Base-by-base conservation (phyloP, 1,284 basidiomycete genomes). In the Cystobasidiaceae sp. region DNA sequence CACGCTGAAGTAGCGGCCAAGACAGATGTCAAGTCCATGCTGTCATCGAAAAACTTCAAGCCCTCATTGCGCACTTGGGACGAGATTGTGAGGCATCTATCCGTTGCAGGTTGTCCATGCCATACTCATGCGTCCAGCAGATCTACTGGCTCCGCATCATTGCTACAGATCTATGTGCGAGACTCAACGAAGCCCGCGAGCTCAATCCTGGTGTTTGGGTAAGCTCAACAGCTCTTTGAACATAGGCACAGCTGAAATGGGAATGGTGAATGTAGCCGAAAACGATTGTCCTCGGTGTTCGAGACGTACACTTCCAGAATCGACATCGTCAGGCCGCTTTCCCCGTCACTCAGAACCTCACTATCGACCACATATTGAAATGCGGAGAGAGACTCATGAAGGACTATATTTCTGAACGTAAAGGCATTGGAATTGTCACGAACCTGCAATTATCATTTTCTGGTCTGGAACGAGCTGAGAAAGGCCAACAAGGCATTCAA, bases 31-130 rank as follows among this genome's bases (percentile, higher is more conserved):
- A 96, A 94, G 79, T 91, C 89, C 70, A 97, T 97, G 93, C 79
- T 92, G 54, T 90, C 91, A 0, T 87, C 89, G 11, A 97, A 97
- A 77, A 94, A 94, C 73, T 83, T 94, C 21, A 84, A 86, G 0
- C 84, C 85, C 23, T 83, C 86, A 1, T 85, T 96, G 37, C 86
- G 82, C 1, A 86, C 84, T 39, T 77, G 83, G 8, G 79, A 83
- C 5, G 86, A 93, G 70, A 91, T 90, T 0, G 71, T 69, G 21
- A 33, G 71, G 33, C 19, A 45, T 11, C 25, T 32, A 28, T 28
- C 17, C 11, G 9, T 23, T n/a, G 15, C 15, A 28, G 28, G 19
- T 51, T 17, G 15, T 19, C 17, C 37, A 3, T 7, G 39, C 55
- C 2, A 2, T n/a, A 28, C 1, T 37, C 3, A 41, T 54, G 70